Base-by-base conservation (phyloP, 73 alveolate genomes). In the Loxodes magnus region DNA sequence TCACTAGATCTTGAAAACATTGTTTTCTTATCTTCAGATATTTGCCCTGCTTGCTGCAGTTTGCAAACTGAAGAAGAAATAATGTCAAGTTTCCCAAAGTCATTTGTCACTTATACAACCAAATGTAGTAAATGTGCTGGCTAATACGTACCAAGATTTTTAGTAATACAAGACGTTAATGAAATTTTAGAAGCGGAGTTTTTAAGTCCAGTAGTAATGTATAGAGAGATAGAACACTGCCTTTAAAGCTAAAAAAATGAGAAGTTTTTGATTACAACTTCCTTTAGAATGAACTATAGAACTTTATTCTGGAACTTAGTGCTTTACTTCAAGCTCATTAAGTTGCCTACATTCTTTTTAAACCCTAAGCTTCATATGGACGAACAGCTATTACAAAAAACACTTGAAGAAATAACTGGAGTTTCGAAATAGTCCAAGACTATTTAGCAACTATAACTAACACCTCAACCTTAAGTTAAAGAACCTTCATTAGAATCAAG, bases 281-380 rank as follows among this genome's bases (percentile, higher is more conserved):
- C 50, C 16, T 75, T 75, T 31, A 12, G 71, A 4, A 64, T 31
- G 22, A 78, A 68, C 3, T 83, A 75, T 50, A 59, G 35, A 24
- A 42, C 61, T 6, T 44, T 75, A 17, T 75, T 64, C 42, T 75
- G 90, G 83, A 75, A 75, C 53, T 37, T 69, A 27, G 60, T 55
- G 1, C 64, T 68, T 19, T 68, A 75, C 56, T 75, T 75, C 38
- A 68, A 68, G 29, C 48, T 75, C 6, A 1, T 68, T 25, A 67
- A 56, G 56, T 66, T 75, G 4, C 90, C 90, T 3, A 41, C 48
- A 2, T 75, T 75, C 49, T 44, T 75, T 68, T 37, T 75, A 46
- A 24, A 46, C 26, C 59, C 59, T 10, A 19, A 19, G 3, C 26
- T 12, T n/a, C 23, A 16, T 10, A 24, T 12, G 39, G 59, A 46